Evolutionary conservation across 2,329 filamentous ascomycete species (phyloP), one percentile per base, ranked within the genome.

Genomic region (Trichoderma aggressivum): DNA sequence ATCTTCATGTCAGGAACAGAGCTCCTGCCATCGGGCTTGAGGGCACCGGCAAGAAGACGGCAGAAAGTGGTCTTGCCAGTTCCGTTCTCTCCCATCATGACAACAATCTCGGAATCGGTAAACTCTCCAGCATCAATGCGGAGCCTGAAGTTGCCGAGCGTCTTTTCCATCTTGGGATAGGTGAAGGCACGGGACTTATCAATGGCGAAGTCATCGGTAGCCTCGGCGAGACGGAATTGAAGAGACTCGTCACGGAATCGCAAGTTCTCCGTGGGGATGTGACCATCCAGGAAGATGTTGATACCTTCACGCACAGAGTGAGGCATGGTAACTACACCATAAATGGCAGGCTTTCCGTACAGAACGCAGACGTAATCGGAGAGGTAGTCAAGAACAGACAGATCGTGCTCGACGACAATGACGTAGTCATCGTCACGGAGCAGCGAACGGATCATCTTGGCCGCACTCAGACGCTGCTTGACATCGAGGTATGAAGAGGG

Each of bases 51-150:
- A 75, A 99, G 87, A 85, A 99, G 92, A 80, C 92, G 94, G 87
- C 95, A 98, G 88, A 99, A 99, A 6, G 96, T 99, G 1, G 96
- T 99, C 88, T 99, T 98, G 81, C 97, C 97, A 43, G 97, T 99
- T 84, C 96, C 96, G 84, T 99, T 99, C 86, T 98, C 95, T 76
- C 96, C 96, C 96, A 99, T 98, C 94, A 99, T 97, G 82, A 99
- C 96, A 71, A 99, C 90, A 76, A 99, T 99, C 81, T 99, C 96
- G 0, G 96, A 99, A 81, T 99, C 95, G 24, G 96, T 98, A 81
- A 99, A 99, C 73, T 91, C 87, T 76, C 97, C 96, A 28, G 88
- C 71, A 60, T 98, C 92, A 75, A 99, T 90, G 71, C 83, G 88
- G 64, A 99, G 89, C 77, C 92, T 89, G 88, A 99, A 99, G 81